A percentile compares a stretch with the other conserved stretches of the same genome.
Conservation (phyloP, 768 basidiomycete species). For the Hypholoma sublateritium region DNA sequence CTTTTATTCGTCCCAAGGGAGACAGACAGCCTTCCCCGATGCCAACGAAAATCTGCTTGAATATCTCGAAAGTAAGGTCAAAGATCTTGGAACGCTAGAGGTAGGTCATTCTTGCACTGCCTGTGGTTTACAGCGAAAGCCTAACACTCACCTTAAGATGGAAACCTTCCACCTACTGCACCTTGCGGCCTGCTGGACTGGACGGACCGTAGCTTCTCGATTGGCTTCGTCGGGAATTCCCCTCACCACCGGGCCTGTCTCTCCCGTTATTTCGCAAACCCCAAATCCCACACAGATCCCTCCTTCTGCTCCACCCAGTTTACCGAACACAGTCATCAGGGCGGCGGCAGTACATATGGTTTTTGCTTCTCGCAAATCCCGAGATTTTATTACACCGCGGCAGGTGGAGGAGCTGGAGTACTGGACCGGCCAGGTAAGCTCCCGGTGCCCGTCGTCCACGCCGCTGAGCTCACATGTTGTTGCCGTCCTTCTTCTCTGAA, state of each 20-base stretch:
- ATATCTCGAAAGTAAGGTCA: constrained; percentile 46
- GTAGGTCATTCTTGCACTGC: constrained; percentile 32
- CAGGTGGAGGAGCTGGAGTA: constrained; percentile 58
- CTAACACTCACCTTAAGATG: constrained; percentile 51
- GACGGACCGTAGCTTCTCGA: constrained; percentile 24
- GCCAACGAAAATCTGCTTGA: constrained; percentile 65
- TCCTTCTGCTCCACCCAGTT: constrained; percentile 15
- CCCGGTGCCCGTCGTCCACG: not conserved
- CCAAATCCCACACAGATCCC: constrained; percentile 20
- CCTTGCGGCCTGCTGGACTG: constrained; percentile 69
- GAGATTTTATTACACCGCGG: constrained; percentile 73
- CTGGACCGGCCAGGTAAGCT: constrained; percentile 50
- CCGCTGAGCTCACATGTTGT: constrained; percentile 4
- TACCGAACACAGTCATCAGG: constrained; percentile 44
- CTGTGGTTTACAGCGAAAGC: not conserved
- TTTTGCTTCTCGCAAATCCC: constrained; percentile 72
- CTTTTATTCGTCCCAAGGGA: constrained; percentile 86
- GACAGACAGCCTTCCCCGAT: constrained; percentile 80
- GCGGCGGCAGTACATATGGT: constrained; percentile 84
- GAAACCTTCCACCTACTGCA: constrained; percentile 84
- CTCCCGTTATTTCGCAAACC: constrained; percentile 33
- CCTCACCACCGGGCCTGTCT: constrained; percentile 43
- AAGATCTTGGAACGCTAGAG: constrained; percentile 68
- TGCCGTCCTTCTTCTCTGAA: not conserved
- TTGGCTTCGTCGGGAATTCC: constrained; percentile 32